phyloP scores from a whole-genome alignment of 2,329 filamentous ascomycete species.

The Pseudopithomyces chartarum region DNA sequence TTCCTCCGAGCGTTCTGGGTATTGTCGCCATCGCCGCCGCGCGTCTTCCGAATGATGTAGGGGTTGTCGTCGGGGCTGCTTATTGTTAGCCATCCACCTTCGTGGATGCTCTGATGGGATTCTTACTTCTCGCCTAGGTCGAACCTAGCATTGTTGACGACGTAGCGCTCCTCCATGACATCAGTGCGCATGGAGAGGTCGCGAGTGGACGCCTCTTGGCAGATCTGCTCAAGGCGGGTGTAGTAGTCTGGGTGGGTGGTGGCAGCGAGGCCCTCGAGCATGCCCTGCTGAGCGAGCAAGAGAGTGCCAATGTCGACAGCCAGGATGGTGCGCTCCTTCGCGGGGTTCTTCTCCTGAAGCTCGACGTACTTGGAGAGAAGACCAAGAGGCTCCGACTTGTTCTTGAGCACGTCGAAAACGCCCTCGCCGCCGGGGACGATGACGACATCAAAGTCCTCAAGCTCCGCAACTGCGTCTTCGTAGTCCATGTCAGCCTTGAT shows the following conservation, averaged over 20 bases:
- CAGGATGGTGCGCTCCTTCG: constrained; percentile 79
- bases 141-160: constrained; percentile 90
- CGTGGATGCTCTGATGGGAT: background rate
- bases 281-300: constrained; percentile 75
- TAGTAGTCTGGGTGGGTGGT: constrained; percentile 83
- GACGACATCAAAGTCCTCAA: constrained; percentile 79
- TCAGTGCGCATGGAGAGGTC: constrained; percentile 79
- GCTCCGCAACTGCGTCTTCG: constrained; percentile 75
- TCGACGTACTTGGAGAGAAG: constrained; percentile 79
- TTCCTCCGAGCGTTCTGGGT: constrained; percentile 46
- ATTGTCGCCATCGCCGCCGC: constrained; percentile 52
- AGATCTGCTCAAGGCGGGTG: constrained; percentile 80
- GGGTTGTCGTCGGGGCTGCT: constrained; percentile 75
- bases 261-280: constrained; percentile 77
- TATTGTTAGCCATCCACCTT: background rate
- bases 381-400: constrained; percentile 63
- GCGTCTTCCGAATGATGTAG: constrained; percentile 72
- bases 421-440: constrained; percentile 75
- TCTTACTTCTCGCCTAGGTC: constrained; percentile 70
- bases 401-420: constrained; percentile 65
- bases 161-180: constrained; percentile 82
- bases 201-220: constrained; percentile 72
- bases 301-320: constrained; percentile 81
- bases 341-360: constrained; percentile 77
- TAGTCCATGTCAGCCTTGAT: constrained; percentile 77